Conservation (phyloP, 805 yeast genomes). For the Saccharomycopsis amapae region DNA sequence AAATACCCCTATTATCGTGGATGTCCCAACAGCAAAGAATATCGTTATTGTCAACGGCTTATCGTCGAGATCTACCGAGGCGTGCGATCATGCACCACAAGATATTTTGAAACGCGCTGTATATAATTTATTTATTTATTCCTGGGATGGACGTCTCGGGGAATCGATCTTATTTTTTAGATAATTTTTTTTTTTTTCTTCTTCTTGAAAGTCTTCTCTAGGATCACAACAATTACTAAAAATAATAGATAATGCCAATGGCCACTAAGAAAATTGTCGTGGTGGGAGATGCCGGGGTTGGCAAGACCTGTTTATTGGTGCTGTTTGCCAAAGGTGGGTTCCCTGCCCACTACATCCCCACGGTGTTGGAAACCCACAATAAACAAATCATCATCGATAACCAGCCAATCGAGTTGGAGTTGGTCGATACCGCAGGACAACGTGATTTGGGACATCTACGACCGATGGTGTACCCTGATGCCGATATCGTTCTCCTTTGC, state of each 20-base stretch:
- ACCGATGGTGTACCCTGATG: constrained; percentile 86
- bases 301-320: constrained; percentile 34
- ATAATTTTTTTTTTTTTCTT: no score
- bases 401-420: constrained; percentile 33
- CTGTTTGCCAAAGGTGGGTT: constrained; percentile 34
- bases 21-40: no score
- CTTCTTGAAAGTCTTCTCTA: no score
- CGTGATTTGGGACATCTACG: constrained; percentile 94
- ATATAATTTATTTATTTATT: no score
- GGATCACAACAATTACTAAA: no score
- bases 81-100: no score
- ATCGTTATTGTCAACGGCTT: no score
- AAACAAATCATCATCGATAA: constrained; percentile 38
- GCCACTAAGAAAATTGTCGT: constrained; percentile 29
- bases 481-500: constrained; percentile 94
- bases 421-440: constrained; percentile 75
- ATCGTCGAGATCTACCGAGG: no score
- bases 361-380: constrained; percentile 41
- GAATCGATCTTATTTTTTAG: no score
- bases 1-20: no score
- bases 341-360: constrained; percentile 35
- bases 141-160: no score
- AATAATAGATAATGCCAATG: background rate
- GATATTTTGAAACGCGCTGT: no score
- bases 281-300: constrained; percentile 38